Evolutionary conservation across 805 yeast genomes (phyloP).

Genomic region (Yarrowia hollandica): DNA sequence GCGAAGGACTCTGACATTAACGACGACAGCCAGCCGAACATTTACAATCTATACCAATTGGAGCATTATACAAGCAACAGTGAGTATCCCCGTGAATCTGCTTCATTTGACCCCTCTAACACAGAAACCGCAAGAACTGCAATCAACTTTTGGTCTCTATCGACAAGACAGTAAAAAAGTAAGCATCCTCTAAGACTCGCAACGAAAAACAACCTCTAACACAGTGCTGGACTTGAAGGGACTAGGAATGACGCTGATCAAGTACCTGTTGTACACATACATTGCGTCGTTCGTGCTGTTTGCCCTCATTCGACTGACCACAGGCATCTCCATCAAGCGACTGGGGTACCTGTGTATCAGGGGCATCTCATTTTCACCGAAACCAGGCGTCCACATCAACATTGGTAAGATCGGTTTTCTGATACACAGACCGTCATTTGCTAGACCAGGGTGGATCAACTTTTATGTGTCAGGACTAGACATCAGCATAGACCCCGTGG

Average conservation of each 20-base stretch:
- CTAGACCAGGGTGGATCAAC: constrained; percentile 45
- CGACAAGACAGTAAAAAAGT: constrained; percentile 3
- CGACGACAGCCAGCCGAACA: too few relatives aligned
- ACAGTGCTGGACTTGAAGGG: constrained; percentile 16
- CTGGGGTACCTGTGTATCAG: constrained; percentile 46
- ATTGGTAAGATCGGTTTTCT: constrained; percentile 42
- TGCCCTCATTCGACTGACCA: constrained; percentile 44
- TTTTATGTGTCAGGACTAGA: constrained; percentile 41
- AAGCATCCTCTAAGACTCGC: not conserved
- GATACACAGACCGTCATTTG: constrained; percentile 46
- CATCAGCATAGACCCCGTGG: constrained; percentile 38
- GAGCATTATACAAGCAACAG: too few relatives aligned
- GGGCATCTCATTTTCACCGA: constrained; percentile 41
- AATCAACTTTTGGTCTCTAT: not conserved
- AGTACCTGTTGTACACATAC: constrained; percentile 23
- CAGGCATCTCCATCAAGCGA: constrained; percentile 46
- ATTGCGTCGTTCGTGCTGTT: constrained; percentile 41
- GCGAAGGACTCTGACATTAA: too few relatives aligned
- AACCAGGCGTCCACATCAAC: constrained; percentile 41
- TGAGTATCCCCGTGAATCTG: not conserved
- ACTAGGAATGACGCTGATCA: constrained; percentile 21
- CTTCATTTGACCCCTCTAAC: too few relatives aligned
- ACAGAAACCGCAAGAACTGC: not conserved
- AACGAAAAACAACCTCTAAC: not conserved
- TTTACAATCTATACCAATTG: too few relatives aligned